Evolutionary conservation across 768 basidiomycete genomes (phyloP).

Genomic region (Rhodotorula babjevae): DNA sequence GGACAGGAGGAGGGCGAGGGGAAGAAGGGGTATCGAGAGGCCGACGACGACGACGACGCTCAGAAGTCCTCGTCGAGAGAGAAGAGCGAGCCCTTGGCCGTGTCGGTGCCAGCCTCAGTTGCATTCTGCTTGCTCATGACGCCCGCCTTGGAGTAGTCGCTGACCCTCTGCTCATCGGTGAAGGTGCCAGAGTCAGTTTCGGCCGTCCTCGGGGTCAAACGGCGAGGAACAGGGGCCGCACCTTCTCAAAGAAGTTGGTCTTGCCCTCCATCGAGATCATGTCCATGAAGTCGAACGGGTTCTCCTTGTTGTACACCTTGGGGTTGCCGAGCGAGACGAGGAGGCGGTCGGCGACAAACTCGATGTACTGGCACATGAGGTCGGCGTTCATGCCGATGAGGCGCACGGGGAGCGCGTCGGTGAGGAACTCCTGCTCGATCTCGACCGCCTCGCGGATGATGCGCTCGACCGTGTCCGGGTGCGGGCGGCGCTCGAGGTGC

Average conservation of each 20-base stretch:
- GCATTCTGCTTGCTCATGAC: slow-evolving; percentile 43
- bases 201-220: too few species aligned
- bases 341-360: slow-evolving; percentile 78
- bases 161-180: too few species aligned
- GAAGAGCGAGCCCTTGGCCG: slow-evolving; percentile 34
- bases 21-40: too few species aligned
- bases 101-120: slow-evolving; percentile 41
- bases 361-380: slow-evolving; percentile 67
- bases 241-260: slow-evolving; percentile 83
- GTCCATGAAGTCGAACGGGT: slow-evolving; percentile 57
- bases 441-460: slow-evolving; percentile 70
- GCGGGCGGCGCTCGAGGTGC: slow-evolving; percentile 71
- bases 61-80: slow-evolving; percentile 19
- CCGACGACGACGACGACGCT: too few species aligned
- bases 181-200: too few species aligned
- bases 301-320: slow-evolving; percentile 67
- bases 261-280: slow-evolving; percentile 75
- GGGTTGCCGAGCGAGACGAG: slow-evolving; percentile 74
- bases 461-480: slow-evolving; percentile 63
- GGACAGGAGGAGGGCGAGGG: too few species aligned
- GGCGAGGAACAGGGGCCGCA: too few species aligned
- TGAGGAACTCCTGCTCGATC: slow-evolving; percentile 50
- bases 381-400: slow-evolving; percentile 86
- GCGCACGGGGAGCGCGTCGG: slow-evolving; percentile 65
- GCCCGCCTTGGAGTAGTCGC: slow-evolving; percentile 51